These are phyloP conservation scores for Xylariaceae sp. DNA, from an alignment of 2,329 filamentous ascomycete genomes.

Conservation along the genomic window DNA sequence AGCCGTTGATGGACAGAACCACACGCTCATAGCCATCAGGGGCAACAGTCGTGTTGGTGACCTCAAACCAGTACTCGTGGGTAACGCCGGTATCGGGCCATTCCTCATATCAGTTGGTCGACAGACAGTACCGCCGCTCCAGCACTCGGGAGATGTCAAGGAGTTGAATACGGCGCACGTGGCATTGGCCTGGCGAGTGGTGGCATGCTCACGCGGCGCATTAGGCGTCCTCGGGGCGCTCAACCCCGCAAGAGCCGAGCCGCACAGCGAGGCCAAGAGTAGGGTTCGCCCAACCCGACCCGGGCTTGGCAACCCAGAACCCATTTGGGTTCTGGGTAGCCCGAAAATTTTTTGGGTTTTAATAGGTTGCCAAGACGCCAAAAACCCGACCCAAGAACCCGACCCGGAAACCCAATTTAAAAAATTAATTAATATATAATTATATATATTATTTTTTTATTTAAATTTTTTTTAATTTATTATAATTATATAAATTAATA, in stretches of 20 bases:
- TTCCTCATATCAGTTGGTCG: slow-evolving; percentile 6
- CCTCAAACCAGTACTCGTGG: slow-evolving; percentile 33
- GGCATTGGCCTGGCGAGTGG: neutral
- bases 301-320: too few relatives aligned
- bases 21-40: slow-evolving; percentile 38
- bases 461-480: too few relatives aligned
- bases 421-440: too few relatives aligned
- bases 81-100: slow-evolving; percentile 14
- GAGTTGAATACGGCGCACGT: neutral
- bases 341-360: too few relatives aligned
- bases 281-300: too few relatives aligned
- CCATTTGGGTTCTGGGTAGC: too few relatives aligned
- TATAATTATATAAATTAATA: too few relatives aligned
- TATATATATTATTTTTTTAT: too few relatives aligned
- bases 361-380: too few relatives aligned
- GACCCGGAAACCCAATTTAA: too few relatives aligned
- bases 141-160: neutral
- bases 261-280: neutral
- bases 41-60: slow-evolving; percentile 30
- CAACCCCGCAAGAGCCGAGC: neutral
- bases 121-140: neutral
- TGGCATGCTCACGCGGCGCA: neutral
- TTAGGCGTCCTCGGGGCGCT: neutral
- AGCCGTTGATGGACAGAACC: slow-evolving; percentile 38
- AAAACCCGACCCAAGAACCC: too few relatives aligned